phyloP scores from a whole-genome alignment of 2,329 filamentous ascomycete genomes.

The Ceratocystis cacaofunesta region DNA sequence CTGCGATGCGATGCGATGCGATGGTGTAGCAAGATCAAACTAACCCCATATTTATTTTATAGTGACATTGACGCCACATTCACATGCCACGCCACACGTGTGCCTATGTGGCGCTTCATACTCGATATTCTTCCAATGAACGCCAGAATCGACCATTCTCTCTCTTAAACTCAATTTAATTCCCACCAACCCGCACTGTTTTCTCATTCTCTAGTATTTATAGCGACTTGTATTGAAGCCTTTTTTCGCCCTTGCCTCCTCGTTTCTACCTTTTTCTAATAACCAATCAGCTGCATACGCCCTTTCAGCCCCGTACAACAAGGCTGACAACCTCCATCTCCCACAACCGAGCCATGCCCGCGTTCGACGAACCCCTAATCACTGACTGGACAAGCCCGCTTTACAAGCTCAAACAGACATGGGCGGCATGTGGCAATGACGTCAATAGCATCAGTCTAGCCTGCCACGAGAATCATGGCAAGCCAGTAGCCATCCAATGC shows the following conservation, averaged over 20 bases:
- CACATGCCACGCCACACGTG: not conserved
- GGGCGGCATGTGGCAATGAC: conserved; percentile 27
- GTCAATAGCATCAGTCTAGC: conserved; percentile 29
- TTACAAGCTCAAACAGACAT: conserved; percentile 14
- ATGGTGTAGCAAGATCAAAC: too few relatives aligned
- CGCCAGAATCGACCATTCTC: too few relatives aligned
- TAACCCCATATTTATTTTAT: too few relatives aligned
- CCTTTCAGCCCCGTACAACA: not conserved
- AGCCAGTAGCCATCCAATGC: conserved; percentile 32
- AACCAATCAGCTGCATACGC: too few relatives aligned
- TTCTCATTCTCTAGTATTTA: too few relatives aligned
- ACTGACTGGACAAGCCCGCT: conserved; percentile 17
- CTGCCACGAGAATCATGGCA: conserved; percentile 32
- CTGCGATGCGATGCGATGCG: too few relatives aligned
- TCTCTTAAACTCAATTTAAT: too few relatives aligned
- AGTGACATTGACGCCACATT: not conserved
- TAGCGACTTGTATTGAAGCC: too few relatives aligned
- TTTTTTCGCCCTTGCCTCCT: too few relatives aligned
- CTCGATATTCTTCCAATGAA: too few relatives aligned
- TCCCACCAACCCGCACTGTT: too few relatives aligned
- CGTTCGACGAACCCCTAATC: conserved; percentile 12
- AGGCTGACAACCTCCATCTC: not conserved
- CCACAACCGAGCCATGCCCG: not conserved
- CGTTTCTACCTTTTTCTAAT: too few relatives aligned
- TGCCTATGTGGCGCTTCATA: not conserved